Base-by-base conservation (phyloP, 345 rosid genomes). In the Pugionium cornutum region DNA sequence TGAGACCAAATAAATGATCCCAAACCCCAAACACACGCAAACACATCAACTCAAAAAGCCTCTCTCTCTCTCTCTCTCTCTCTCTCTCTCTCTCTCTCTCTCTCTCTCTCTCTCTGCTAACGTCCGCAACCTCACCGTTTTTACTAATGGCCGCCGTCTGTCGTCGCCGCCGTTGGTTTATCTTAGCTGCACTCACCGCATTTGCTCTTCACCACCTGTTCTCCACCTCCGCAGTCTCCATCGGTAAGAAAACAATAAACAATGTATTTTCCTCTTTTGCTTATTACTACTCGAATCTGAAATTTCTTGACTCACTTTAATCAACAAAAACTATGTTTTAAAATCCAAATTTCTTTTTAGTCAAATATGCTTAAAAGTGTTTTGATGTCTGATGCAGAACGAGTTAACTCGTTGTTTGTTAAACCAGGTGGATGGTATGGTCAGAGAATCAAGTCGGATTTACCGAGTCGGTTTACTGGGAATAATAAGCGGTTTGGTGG, bases 151-250 rank as follows among this genome's bases (percentile, higher is more conserved):
- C 85, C 73, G 58, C 73, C 3, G 35, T 52, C 40, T 73, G 75
- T 77, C 85, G 43, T 63, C 86, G 75, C 59, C 78, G 67, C 48
- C 77, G 43, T 65, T 62, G 49, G 52, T 66, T 57, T 44, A 53
- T 29, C 44, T 47, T 75, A 4, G 68, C 82, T 42, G 49, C 72
- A 51, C 48, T 83, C 74, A 62, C 81, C 9, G 78, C 84, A 77
- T 77, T 86, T 74, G 65, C 81, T 52, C 77, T 86, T 56, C 79
- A 86, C 74, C 74, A 86, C 36, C 79, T 88, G 68, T 74, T 83
- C 56, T 78, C 18, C 18, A 18, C 18, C 18, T 18, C 84, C 35
- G 45, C 46, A 40, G 53, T 41, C 34, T 33, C 84, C 53, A 30
- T 1, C 29, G 59, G 71, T 66, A 64, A 63, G 32, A 30, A 29